phyloP scores from a whole-genome alignment of 73 alveolate species.

The Paramecium pentaurelia region DNA sequence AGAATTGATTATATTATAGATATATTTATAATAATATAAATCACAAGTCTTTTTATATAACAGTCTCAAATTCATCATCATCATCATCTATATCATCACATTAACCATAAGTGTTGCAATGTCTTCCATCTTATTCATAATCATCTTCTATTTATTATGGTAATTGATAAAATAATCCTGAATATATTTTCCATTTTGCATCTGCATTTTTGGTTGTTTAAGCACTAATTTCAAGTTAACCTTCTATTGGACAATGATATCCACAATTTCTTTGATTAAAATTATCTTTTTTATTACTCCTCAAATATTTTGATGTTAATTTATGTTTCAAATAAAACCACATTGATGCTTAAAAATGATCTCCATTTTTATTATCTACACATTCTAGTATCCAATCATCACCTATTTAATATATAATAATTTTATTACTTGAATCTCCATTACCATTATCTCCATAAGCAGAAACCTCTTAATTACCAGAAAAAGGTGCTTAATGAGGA shows the following conservation, averaged over 20 bases:
- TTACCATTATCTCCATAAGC: constrained; percentile 77
- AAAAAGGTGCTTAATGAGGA: constrained; percentile 62
- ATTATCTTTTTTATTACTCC: constrained; percentile 60
- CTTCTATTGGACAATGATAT: constrained; percentile 73
- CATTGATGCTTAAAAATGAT: constrained; percentile 58
- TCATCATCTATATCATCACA: constrained; percentile 20
- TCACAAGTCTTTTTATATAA: constrained; percentile 12
- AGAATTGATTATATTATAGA: neutral
- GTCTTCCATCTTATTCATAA: constrained; percentile 38
- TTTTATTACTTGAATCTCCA: constrained; percentile 67
- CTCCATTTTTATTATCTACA: constrained; percentile 36
- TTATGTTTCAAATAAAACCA: constrained; percentile 68
- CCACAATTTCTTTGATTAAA: constrained; percentile 70
- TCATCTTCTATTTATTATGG: neutral
- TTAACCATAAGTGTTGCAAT: constrained; percentile 19
- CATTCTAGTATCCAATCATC: constrained; percentile 78
- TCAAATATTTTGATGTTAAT: constrained; percentile 63
- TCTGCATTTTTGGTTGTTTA: neutral
- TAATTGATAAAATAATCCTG: constrained; percentile 34
- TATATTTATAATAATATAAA: neutral
- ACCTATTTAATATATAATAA: neutral
- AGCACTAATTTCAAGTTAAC: constrained; percentile 67
- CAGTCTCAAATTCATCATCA: constrained; percentile 37
- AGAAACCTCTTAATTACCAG: constrained; percentile 70
- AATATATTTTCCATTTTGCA: constrained; percentile 1